These are phyloP conservation scores for Mallotus japonicus DNA, from an alignment of 441 rosid species.

Conservation along the genomic window DNA sequence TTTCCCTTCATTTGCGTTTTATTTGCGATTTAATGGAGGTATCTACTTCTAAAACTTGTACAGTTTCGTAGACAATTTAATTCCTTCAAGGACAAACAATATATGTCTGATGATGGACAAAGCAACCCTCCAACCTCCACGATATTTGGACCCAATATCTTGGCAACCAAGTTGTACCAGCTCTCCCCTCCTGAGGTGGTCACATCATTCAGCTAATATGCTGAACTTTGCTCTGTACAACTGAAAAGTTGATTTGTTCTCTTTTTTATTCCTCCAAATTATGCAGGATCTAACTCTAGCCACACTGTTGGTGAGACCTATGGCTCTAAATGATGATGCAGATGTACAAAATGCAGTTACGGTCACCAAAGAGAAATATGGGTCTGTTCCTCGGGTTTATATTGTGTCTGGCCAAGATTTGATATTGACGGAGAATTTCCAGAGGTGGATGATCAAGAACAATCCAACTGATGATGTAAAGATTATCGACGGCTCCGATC, in stretches of 20 bases:
- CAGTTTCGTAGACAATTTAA: background rate
- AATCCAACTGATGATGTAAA: constrained; percentile 32
- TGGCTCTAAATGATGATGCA: background rate
- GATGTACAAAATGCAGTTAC: background rate
- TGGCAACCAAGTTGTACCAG: constrained; percentile 34
- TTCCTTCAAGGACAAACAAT: constrained; percentile 17
- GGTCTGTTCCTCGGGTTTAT: constrained; percentile 28
- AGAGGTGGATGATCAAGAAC: constrained; percentile 35
- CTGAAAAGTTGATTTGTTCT: background rate
- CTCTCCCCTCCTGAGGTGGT: constrained; percentile 38
- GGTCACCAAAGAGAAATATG: constrained; percentile 31
- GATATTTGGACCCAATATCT: constrained; percentile 8
- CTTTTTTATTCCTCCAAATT: background rate
- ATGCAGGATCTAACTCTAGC: constrained; percentile 34
- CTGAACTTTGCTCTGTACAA: background rate
- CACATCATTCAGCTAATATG: too few relatives aligned
- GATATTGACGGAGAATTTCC: constrained; percentile 11
- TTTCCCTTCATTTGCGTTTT: background rate
- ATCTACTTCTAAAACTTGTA: background rate
- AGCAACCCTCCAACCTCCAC: constrained; percentile 17
- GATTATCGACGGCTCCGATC: constrained; percentile 34
- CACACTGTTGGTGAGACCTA: constrained; percentile 21
- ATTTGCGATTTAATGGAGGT: background rate
- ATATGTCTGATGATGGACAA: constrained; percentile 16
- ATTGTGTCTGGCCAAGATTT: constrained; percentile 32